phyloP scores from a whole-genome alignment of 768 basidiomycete species.

The Daedaleopsis sinensis region DNA sequence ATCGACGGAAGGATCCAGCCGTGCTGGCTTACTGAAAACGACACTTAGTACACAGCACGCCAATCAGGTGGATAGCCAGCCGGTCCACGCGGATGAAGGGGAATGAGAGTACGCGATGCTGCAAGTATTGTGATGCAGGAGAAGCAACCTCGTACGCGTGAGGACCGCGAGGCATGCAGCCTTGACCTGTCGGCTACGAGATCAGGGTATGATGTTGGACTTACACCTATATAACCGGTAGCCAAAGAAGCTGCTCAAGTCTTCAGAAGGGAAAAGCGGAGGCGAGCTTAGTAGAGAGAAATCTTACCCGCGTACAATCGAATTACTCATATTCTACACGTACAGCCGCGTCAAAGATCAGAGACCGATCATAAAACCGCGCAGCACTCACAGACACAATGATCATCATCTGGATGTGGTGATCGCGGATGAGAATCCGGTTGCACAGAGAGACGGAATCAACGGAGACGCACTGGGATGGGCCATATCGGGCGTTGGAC shows the following conservation, averaged over 20 bases:
- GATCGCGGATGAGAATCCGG: neutral
- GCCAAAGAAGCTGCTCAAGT: slow-evolving; percentile 14
- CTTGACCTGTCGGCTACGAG: too few species aligned
- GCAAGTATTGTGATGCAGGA: too few species aligned
- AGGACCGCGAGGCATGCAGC: too few species aligned
- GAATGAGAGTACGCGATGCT: too few species aligned
- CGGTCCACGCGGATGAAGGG: too few species aligned
- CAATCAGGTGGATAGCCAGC: too few species aligned
- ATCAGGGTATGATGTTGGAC: neutral
- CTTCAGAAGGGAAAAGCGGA: neutral
- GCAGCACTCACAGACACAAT: slow-evolving; percentile 12
- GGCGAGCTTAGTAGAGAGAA: neutral
- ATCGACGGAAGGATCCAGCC: slow-evolving; percentile 9
- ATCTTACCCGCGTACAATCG: slow-evolving; percentile 21
- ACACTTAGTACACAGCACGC: neutral
- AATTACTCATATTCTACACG: slow-evolving; percentile 20
- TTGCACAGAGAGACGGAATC: too few species aligned
- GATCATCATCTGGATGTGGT: slow-evolving; percentile 18
- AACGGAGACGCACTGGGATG: neutral
- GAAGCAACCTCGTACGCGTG: too few species aligned
- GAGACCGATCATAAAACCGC: too few species aligned
- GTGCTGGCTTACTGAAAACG: neutral
- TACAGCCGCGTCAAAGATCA: neutral
- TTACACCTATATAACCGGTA: slow-evolving; percentile 19
- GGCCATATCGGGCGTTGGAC: slow-evolving; percentile 15